These are phyloP conservation scores for Limtongia smithiae DNA, from an alignment of 805 yeast species.

Conservation along the genomic window DNA sequence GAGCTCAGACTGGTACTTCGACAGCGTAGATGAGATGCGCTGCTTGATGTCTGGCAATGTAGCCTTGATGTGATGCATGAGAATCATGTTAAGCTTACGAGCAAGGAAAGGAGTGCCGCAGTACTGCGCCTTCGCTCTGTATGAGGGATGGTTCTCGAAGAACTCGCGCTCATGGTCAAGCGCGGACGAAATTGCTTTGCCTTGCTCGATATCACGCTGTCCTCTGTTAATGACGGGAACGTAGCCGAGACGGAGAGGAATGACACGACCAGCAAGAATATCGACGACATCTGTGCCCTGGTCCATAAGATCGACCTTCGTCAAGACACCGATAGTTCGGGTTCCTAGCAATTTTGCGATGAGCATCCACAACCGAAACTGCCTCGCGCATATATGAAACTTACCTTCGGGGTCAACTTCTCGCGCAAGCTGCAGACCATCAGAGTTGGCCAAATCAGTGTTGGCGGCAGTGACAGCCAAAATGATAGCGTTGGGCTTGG, in stretches of 20 bases:
- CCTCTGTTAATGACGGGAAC: constrained; percentile 97
- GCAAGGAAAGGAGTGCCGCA: constrained; percentile 99
- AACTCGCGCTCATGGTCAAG: constrained; percentile 72
- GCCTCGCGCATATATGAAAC: background rate
- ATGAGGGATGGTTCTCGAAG: constrained; percentile 86
- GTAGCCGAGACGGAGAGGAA: constrained; percentile 91
- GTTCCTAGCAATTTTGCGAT: constrained; percentile 15
- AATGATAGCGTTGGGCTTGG: constrained; percentile 92
- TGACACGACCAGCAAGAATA: constrained; percentile 90
- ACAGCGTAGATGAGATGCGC: constrained; percentile 78
- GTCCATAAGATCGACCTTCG: constrained; percentile 96
- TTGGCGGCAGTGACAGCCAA: constrained; percentile 94
- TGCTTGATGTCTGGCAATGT: constrained; percentile 90
- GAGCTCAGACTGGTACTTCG: constrained; percentile 80
- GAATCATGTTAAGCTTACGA: constrained; percentile 79
- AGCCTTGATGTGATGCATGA: constrained; percentile 83
- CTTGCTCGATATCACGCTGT: constrained; percentile 87
- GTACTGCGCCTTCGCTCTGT: constrained; percentile 87
- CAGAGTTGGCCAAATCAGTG: constrained; percentile 95
- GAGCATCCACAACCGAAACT: no score
- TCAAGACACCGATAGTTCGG: constrained; percentile 94
- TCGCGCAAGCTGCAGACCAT: constrained; percentile 91
- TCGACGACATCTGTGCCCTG: constrained; percentile 96
- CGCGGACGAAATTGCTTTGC: constrained; percentile 85
- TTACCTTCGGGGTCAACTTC: constrained; percentile 95